Percentiles rank a stretch among this genome's conserved stretches.
These are phyloP conservation scores for Penicillium mononematosum DNA, from an alignment of 495 filamentous ascomycete species.

Conservation along the genomic window DNA sequence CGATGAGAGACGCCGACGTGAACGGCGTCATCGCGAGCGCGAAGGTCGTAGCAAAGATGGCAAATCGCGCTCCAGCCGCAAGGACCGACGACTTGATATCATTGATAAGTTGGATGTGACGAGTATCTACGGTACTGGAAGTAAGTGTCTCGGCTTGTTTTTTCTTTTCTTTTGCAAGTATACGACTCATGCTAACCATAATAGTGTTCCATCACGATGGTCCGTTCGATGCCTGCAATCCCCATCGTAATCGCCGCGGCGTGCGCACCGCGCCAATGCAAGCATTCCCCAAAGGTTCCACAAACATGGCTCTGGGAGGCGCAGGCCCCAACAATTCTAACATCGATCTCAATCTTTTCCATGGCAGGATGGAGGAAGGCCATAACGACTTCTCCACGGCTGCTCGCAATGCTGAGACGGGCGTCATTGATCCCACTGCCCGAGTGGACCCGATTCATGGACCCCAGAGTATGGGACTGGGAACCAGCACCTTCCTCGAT, in stretches of 20 bases:
- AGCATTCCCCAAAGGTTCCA: constrained; percentile 86
- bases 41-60: constrained; percentile 61
- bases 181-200: constrained; percentile 9
- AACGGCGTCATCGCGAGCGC: constrained; percentile 69
- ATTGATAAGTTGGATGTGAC: constrained; percentile 98
- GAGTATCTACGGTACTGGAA: constrained; percentile 90
- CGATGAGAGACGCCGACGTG: constrained; percentile 72
- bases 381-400: constrained; percentile 70
- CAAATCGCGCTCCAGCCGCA: constrained; percentile 42
- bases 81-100: constrained; percentile 73
- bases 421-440: constrained; percentile 53
- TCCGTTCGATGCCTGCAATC: constrained; percentile 96
- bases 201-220: constrained; percentile 98
- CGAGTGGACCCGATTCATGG: constrained; percentile 74
- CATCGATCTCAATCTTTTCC: constrained; percentile 78
- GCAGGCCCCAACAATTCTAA: constrained; percentile 79
- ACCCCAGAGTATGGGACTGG: constrained; percentile 77
- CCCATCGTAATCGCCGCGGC: constrained; percentile 86
- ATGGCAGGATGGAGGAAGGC: constrained; percentile 80
- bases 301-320: constrained; percentile 89
- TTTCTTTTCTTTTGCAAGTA: background rate
- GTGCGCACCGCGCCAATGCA: constrained; percentile 88
- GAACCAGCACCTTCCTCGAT: constrained; percentile 94
- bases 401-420: constrained; percentile 40
- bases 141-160: constrained; percentile 53